Percentiles rank a stretch among this genome's conserved stretches.
Conservation (phyloP, 495 filamentous ascomycete genomes). For the Aspergillus campestris region DNA sequence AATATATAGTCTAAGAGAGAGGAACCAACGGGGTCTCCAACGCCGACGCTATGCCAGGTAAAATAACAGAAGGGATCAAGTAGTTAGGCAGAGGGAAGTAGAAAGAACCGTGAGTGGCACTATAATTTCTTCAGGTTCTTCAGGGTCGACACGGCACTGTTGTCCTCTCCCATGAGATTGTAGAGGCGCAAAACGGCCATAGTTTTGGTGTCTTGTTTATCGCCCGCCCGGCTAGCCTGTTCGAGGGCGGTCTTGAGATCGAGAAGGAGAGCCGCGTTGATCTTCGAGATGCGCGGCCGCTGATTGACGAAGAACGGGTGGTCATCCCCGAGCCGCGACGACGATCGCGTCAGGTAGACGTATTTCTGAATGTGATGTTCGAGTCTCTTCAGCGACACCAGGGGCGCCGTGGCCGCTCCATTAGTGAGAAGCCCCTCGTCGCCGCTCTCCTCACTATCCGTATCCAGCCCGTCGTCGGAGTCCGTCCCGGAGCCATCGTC, state of each 20-base stretch:
- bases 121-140: slow-evolving; percentile 51
- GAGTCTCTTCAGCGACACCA: slow-evolving; percentile 43
- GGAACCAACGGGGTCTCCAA: slow-evolving; percentile 11
- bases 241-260: slow-evolving; percentile 75
- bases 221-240: slow-evolving; percentile 51
- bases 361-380: slow-evolving; percentile 51
- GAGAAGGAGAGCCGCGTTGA: slow-evolving; percentile 71
- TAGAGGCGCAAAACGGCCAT: slow-evolving; percentile 70
- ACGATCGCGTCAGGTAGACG: slow-evolving; percentile 43
- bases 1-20: slow-evolving; percentile 8
- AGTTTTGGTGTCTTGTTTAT: slow-evolving; percentile 46
- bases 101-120: not conserved
- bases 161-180: slow-evolving; percentile 63
- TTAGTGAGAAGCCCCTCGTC: slow-evolving; percentile 41
- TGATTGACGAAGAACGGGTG: slow-evolving; percentile 61
- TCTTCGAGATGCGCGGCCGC: slow-evolving; percentile 45
- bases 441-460: slow-evolving; percentile 46
- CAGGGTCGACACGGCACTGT: slow-evolving; percentile 54
- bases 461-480: slow-evolving; percentile 19
- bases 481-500: not conserved
- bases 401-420: slow-evolving; percentile 23
- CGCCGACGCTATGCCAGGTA: slow-evolving; percentile 39
- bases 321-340: slow-evolving; percentile 41
- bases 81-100: not conserved
- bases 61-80: not conserved